Evolutionary conservation across 176 grass and related monocot species (phyloP).

Genomic region (Aegilops longissima): DNA sequence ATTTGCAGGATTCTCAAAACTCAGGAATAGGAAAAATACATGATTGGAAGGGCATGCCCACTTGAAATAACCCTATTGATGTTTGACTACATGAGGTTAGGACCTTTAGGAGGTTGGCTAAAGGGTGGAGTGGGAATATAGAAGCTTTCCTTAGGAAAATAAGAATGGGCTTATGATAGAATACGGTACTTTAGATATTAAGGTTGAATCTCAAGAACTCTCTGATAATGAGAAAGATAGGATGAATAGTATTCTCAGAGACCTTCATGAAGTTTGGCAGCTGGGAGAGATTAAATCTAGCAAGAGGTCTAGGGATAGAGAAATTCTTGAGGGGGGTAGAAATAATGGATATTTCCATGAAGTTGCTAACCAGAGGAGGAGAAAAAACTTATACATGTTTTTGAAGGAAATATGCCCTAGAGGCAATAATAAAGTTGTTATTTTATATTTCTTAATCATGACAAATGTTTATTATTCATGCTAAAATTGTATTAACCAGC

Average conservation of each 20-base stretch:
- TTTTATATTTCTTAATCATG: too few species aligned
- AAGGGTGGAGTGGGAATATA: not conserved
- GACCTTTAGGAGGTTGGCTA: not conserved
- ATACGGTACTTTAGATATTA: not conserved
- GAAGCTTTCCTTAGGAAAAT: not conserved
- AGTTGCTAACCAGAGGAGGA: not conserved
- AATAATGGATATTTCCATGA: not conserved
- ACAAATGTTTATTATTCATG: too few species aligned
- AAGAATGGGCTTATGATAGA: not conserved
- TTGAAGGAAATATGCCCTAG: too few species aligned
- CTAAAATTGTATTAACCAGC: too few species aligned
- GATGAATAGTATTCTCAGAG: not conserved
- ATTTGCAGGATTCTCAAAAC: too few species aligned
- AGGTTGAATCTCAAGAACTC: not conserved
- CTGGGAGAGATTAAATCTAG: too few species aligned
- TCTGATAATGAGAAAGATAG: not conserved
- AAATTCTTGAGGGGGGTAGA: not conserved
- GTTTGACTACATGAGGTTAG: not conserved
- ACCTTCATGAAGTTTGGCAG: too few species aligned
- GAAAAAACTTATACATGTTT: not conserved
- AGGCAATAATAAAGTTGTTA: too few species aligned
- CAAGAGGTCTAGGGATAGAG: not conserved
- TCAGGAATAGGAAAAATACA: too few species aligned
- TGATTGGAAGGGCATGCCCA: too few species aligned
- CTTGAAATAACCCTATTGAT: not conserved